Percentiles rank a stretch among this genome's conserved stretches.
These are phyloP conservation scores for Anthracocystis panici-leucophaei DNA, from an alignment of 1,284 basidiomycete species.

Conservation along the genomic window DNA sequence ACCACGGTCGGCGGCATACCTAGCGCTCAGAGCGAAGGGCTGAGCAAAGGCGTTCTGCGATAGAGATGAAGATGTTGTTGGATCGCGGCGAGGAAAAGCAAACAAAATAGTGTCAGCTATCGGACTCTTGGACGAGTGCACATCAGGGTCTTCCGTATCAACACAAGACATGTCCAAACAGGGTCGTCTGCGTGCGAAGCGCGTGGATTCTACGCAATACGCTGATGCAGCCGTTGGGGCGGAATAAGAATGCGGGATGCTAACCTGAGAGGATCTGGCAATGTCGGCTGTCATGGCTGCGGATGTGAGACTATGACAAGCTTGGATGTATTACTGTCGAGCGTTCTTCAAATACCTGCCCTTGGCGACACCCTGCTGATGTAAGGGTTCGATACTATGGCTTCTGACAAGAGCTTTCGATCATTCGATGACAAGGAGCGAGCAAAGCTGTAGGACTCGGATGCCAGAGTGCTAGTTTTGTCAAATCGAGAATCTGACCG, in stretches of 20 bases:
- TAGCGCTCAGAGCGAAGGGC: conserved; percentile 62
- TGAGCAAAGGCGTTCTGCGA: conserved; percentile 55
- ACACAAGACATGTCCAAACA: neutral
- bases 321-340: conserved; percentile 9
- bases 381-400: neutral
- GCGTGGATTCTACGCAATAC: neutral
- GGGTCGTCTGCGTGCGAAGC: neutral
- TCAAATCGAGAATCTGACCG: neutral
- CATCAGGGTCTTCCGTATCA: neutral
- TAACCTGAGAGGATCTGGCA: conserved; percentile 35
- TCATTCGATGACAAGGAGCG: neutral
- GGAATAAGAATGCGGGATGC: conserved; percentile 16
- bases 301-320: conserved; percentile 6
- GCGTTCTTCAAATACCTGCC: conserved; percentile 35
- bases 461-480: neutral
- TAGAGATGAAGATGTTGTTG: neutral
- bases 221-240: conserved; percentile 4
- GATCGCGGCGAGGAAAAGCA: conserved; percentile 3
- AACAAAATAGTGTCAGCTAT: conserved; percentile 4
- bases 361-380: conserved; percentile 24
- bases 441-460: neutral
- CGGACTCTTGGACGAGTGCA: neutral
- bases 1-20: conserved; percentile 62
- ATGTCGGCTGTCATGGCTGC: conserved; percentile 49
- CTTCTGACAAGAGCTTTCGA: neutral